A percentile compares a stretch with the other conserved stretches of the same genome.
Conservation (phyloP, 164 flowering plant genomes). For the Macadamia integrifolia region DNA sequence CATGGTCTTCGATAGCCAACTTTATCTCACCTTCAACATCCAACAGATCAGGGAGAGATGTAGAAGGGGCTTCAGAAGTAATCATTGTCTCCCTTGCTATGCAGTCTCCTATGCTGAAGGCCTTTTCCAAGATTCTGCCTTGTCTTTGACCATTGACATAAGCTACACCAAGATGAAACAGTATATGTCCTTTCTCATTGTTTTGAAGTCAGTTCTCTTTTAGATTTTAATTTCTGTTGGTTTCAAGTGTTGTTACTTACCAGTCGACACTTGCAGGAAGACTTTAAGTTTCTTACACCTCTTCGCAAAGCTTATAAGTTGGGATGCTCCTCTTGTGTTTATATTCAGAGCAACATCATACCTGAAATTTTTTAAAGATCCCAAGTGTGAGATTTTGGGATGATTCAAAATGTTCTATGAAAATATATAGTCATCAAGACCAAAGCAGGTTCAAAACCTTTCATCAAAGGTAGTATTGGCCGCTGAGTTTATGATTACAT, state of each 20-base stretch:
- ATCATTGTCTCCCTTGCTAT: constrained; percentile 44
- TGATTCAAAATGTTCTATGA: neutral
- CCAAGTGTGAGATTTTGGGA: neutral
- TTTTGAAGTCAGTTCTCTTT: neutral
- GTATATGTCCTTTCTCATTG: too few species aligned
- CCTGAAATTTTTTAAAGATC: constrained; percentile 27
- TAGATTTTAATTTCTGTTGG: too few species aligned
- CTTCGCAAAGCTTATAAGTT: constrained; percentile 65
- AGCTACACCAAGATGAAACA: constrained; percentile 35
- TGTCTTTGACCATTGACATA: constrained; percentile 92
- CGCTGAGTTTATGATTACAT: constrained; percentile 78
- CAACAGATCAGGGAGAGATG: constrained; percentile 28
- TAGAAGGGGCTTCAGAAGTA: constrained; percentile 7
- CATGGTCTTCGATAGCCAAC: constrained; percentile 38
- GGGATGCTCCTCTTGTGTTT: constrained; percentile 61
- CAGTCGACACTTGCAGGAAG: constrained; percentile 79
- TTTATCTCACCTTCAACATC: constrained; percentile 66
- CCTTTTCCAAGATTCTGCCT: constrained; percentile 78
- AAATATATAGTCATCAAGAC: neutral
- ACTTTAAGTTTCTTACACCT: constrained; percentile 62
- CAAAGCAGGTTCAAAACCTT: constrained; percentile 40
- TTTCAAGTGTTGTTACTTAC: constrained; percentile 18
- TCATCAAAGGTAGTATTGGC: constrained; percentile 94
- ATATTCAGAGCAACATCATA: constrained; percentile 66
- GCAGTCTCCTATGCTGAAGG: constrained; percentile 64